Conservation (phyloP, 2,329 filamentous ascomycete species). For the Pseudogymnoascus sp. region DNA sequence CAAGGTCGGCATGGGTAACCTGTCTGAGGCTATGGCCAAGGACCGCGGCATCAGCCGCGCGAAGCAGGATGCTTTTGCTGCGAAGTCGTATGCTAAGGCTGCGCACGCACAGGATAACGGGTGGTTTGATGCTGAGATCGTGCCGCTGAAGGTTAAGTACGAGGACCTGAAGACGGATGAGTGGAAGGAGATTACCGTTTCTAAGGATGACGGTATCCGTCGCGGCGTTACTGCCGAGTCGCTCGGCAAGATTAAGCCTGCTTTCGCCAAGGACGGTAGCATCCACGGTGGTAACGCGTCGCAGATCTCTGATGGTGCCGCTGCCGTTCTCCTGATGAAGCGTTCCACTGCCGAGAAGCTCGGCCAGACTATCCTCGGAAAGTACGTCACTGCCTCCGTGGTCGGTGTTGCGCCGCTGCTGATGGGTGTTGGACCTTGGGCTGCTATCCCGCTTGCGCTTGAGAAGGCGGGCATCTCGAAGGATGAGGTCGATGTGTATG, state of each 20-base stretch:
- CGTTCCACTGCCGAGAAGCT: constrained; percentile 82
- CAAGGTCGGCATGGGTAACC: constrained; percentile 92
- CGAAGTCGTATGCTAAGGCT: constrained; percentile 87
- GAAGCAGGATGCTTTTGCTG: constrained; percentile 86
- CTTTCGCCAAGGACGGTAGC: constrained; percentile 82
- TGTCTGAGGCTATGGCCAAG: constrained; percentile 93
- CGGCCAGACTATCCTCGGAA: constrained; percentile 82
- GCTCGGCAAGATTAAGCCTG: constrained; percentile 81
- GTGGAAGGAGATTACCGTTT: constrained; percentile 72
- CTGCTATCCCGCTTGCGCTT: constrained; percentile 87
- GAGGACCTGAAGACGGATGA: constrained; percentile 88
- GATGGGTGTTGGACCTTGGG: constrained; percentile 94
- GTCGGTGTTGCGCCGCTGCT: constrained; percentile 87
- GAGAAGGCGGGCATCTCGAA: constrained; percentile 77
- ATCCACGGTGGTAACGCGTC: constrained; percentile 96
- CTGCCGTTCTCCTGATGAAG: constrained; percentile 92
- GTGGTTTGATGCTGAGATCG: constrained; percentile 90
- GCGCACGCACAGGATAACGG: constrained; percentile 74
- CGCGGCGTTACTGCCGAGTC: constrained; percentile 79
- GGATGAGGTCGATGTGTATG: constrained; percentile 91
- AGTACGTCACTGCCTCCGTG: constrained; percentile 77
- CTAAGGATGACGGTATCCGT: constrained; percentile 80
- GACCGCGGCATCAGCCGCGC: constrained; percentile 64
- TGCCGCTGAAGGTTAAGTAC: constrained; percentile 75
- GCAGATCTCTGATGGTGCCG: constrained; percentile 92